Conservation (phyloP, 108 stramenopile species). For the Cylindrotheca closterium region DNA sequence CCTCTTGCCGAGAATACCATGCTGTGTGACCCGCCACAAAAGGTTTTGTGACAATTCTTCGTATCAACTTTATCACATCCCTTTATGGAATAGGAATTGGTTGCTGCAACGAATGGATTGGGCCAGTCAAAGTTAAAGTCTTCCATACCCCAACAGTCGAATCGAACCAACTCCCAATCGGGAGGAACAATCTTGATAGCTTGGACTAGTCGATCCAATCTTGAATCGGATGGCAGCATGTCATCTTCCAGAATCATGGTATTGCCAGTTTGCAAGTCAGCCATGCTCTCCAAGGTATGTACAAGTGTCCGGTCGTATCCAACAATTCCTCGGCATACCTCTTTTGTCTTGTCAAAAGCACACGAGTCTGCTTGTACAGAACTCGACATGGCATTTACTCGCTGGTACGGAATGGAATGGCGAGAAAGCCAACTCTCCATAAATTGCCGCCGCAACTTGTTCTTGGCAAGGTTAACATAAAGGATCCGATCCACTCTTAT, state of each 20-base stretch:
- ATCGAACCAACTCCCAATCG: conserved; percentile 9
- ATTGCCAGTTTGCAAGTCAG: no score
- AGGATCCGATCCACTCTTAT: not conserved
- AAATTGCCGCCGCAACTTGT: not conserved
- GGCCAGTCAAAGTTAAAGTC: not conserved
- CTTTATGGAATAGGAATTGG: not conserved
- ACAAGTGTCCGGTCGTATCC: not conserved
- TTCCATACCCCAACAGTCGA: not conserved
- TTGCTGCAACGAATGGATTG: conserved; percentile 1
- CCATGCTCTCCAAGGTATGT: not conserved
- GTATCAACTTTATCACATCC: not conserved
- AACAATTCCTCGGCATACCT: conserved; percentile 3
- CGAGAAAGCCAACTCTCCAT: not conserved
- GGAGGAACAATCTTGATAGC: not conserved
- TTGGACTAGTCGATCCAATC: not conserved
- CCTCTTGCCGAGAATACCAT: not conserved
- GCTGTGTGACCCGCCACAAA: conserved; percentile 1
- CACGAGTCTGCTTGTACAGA: not conserved
- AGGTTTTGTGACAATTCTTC: not conserved
- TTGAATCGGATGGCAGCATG: not conserved
- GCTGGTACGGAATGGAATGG: not conserved
- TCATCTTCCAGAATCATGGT: conserved; percentile 5
- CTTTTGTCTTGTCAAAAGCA: not conserved
- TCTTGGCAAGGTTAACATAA: conserved; percentile 4
- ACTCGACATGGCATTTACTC: not conserved